These are phyloP conservation scores for Geranomyces michiganensis DNA, from an alignment of 192 early-diverging fungal species.

Conservation along the genomic window DNA sequence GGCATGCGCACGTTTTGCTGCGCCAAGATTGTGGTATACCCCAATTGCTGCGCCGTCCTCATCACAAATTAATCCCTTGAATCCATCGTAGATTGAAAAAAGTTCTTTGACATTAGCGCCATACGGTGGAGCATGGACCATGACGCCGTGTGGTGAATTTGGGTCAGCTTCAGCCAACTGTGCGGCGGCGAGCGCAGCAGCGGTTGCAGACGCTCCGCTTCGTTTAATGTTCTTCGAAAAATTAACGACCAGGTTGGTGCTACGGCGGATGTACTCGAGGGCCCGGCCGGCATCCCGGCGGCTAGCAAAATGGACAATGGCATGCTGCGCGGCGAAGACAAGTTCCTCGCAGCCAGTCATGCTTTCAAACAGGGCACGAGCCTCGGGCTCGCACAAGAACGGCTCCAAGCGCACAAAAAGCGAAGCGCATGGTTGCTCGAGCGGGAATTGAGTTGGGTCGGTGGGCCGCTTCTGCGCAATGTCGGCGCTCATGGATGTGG, in stretches of 20 bases:
- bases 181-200: background rate
- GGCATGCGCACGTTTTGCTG: slow-evolving; percentile 19
- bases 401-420: slow-evolving; percentile 33
- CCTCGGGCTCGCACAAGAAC: slow-evolving; percentile 15
- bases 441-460: slow-evolving; percentile 27
- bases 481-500: slow-evolving; percentile 12
- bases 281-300: background rate
- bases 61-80: slow-evolving; percentile 21
- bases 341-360: slow-evolving; percentile 25
- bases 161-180: background rate
- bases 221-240: slow-evolving; percentile 15
- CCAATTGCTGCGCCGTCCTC: slow-evolving; percentile 26
- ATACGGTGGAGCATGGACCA: slow-evolving; percentile 14
- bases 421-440: slow-evolving; percentile 11
- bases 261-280: slow-evolving; percentile 15
- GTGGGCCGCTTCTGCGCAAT: slow-evolving; percentile 7
- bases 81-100: slow-evolving; percentile 26
- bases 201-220: background rate
- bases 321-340: slow-evolving; percentile 1
- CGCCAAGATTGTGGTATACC: slow-evolving; percentile 7
- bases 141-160: slow-evolving; percentile 17
- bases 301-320: slow-evolving; percentile 20
- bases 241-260: slow-evolving; percentile 34
- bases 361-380: slow-evolving; percentile 7
- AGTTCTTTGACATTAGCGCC: slow-evolving; percentile 30